These are phyloP conservation scores for Suillus spraguei DNA, from an alignment of 768 basidiomycete genomes.

Conservation along the genomic window DNA sequence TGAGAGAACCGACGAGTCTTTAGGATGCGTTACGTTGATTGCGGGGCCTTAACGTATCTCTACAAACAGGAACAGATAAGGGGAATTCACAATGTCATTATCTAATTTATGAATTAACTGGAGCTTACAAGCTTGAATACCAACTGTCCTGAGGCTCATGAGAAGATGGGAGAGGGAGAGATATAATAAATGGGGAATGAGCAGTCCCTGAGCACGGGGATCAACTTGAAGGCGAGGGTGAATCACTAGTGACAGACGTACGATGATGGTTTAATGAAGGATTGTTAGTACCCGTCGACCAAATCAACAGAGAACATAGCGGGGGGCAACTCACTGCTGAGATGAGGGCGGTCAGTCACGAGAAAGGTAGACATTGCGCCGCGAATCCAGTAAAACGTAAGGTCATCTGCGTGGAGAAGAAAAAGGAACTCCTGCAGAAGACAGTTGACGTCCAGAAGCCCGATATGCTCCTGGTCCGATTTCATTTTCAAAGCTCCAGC, in stretches of 20 bases:
- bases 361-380: not conserved
- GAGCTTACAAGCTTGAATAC: not conserved
- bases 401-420: not conserved
- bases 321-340: not conserved
- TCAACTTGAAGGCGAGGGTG: not conserved
- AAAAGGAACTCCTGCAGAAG: not conserved
- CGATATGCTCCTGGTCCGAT: slow-evolving; percentile 72
- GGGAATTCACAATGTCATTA: not conserved
- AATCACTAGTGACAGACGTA: not conserved
- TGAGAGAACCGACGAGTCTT: too few relatives aligned
- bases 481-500: slow-evolving; percentile 78
- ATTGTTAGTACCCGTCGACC: not conserved
- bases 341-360: not conserved
- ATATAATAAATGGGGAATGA: not conserved
- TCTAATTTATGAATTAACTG: not conserved
- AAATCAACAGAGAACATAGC: not conserved
- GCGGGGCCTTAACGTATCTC: too few relatives aligned
- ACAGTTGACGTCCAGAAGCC: not conserved
- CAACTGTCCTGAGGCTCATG: not conserved
- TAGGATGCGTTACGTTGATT: too few relatives aligned
- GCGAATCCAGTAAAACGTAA: not conserved
- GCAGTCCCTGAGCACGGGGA: not conserved
- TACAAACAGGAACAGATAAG: too few relatives aligned
- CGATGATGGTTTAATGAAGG: not conserved
- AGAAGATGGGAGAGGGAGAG: not conserved